phyloP scores from a whole-genome alignment of 2,329 filamentous ascomycete species.

The Corynespora cassiicola region DNA sequence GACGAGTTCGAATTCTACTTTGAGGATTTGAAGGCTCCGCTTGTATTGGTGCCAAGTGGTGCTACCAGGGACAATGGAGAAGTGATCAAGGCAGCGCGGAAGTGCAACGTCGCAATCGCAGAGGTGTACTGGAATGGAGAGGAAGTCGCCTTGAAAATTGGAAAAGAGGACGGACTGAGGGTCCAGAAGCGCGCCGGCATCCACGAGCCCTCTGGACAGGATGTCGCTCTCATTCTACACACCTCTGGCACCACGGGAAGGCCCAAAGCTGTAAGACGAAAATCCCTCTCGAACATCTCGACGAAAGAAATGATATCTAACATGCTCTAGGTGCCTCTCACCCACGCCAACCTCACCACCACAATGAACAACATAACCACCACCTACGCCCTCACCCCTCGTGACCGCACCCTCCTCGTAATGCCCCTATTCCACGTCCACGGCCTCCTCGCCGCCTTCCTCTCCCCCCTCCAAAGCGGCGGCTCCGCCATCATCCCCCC shows the following conservation, averaged over 20 bases:
- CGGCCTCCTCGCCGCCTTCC: conserved; percentile 77
- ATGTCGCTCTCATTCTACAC: conserved; percentile 79
- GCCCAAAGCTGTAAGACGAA: conserved; percentile 72
- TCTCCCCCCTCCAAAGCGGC: conserved; percentile 74
- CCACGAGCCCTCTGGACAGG: conserved; percentile 67
- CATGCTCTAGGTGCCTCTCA: conserved; percentile 67
- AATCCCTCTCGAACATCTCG: no score
- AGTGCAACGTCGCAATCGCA: conserved; percentile 77
- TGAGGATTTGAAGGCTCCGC: conserved; percentile 76
- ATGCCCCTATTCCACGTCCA: conserved; percentile 90
- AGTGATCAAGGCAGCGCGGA: conserved; percentile 74
- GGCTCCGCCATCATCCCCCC: conserved; percentile 77
- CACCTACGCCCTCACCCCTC: conserved; percentile 72
- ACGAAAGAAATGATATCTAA: conserved; percentile 1
- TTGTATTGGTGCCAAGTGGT: conserved; percentile 75
- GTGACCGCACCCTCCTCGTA: conserved; percentile 79
- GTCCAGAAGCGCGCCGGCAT: conserved; percentile 53
- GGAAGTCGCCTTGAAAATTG: conserved; percentile 75
- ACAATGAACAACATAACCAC: conserved; percentile 80
- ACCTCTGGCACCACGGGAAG: conserved; percentile 82
- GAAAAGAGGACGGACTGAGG: conserved; percentile 70
- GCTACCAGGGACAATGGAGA: conserved; percentile 67
- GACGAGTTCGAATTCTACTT: conserved; percentile 89
- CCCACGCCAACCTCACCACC: conserved; percentile 75
- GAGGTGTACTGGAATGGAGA: conserved; percentile 77